Base-by-base conservation (phyloP, 495 filamentous ascomycete species). In the Halenospora varia region DNA sequence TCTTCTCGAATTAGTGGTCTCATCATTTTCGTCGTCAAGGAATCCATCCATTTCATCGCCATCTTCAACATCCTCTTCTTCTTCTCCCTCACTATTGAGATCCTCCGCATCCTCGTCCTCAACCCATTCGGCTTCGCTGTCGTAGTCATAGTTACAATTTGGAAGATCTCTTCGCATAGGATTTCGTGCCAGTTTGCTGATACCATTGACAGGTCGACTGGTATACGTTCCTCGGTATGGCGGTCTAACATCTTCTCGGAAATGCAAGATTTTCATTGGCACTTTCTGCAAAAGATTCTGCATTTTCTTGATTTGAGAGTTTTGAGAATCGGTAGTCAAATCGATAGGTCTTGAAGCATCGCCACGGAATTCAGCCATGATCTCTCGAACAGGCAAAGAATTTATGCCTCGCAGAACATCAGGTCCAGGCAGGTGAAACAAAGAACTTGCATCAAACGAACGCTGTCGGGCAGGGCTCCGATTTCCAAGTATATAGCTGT, bases 91-190 rank as follows among this genome's bases (percentile, higher is more conserved):
- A 0, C 84, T 88, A 55, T 83, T 82, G 3, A 89, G 69, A 44
- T 92, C 86, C 62, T 92, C 89, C 2, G 76, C 79, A 49, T 86
- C 90, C 65, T 94, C 90, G 51, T 88, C 88, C 2, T 84, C 82
- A 60, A 90, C 87, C 90, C 94, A 98, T 71, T 97, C 95, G 0
- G 88, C 92, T 68, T 99, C 94, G 0, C 92, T 97, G 65, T 97
- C 94, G 64, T 97, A 96, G 59, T 94, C 92, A 68, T 99, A 97
- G 65, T 95, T 77, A n/a, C 84, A 77, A 2, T 87, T 78, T 2
- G 88, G 84, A 6, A 94, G 62, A 9, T 66, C 71, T 42, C 80
- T 81, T 25, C 76, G 67, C 51, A 84, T 83, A 0, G 94, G 92
- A 35, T 86, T 89, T 2, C 88, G 79, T n/a, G 85, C 83, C 2